Base-by-base conservation (phyloP, 768 basidiomycete species). In the Termitomyces sp. region DNA sequence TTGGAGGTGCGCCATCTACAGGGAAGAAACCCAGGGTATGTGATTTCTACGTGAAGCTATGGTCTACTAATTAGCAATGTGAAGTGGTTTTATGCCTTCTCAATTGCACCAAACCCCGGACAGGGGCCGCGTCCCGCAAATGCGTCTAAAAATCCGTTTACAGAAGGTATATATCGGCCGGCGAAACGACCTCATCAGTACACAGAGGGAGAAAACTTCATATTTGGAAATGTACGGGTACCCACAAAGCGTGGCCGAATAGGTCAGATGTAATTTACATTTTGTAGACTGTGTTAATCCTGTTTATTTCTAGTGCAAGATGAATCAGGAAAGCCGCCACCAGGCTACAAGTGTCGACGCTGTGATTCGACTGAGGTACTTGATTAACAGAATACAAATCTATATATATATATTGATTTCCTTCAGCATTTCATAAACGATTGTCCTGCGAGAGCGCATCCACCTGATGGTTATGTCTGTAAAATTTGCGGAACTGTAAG, bases 61-160 rank as follows among this genome's bases (percentile, higher is more conserved):
- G 4, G 36, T 48, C 12, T 54, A 7, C 30, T 52, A 18, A 61
- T 42, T 50, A 46, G 9, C 48, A 57, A 57, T 42, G 62, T 61
- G 38, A 63, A 98, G 95, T 98, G 93, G 89, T 98, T 97, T 74
- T 99, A 99, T 73, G 97, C 97, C 2, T 98, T 98, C 71, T 86
- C 84, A 26, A 90, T 99, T 53, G 72, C 82, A 0, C 85, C 92
- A 2, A 76, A 78, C 45, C 64, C 75, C 5, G 63, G 70, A 26
- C 70, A 68, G 12, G 70, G 73, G 16, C 66, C 75, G 8, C 77
- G 66, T 5, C 89, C 90, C 16, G 65, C 78, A 0, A 91, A 92
- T 65, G 71, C 78, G 1, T 90, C 90, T 0, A 75, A 75, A 61
- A 93, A 92, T 68, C 90, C 90, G 1, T 91, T 89, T 66, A 70